A percentile compares a stretch with the other conserved stretches of the same genome.
These are phyloP conservation scores for Globisporangium cederbergense DNA, from an alignment of 352 stramenopile genomes.

Conservation along the genomic window DNA sequence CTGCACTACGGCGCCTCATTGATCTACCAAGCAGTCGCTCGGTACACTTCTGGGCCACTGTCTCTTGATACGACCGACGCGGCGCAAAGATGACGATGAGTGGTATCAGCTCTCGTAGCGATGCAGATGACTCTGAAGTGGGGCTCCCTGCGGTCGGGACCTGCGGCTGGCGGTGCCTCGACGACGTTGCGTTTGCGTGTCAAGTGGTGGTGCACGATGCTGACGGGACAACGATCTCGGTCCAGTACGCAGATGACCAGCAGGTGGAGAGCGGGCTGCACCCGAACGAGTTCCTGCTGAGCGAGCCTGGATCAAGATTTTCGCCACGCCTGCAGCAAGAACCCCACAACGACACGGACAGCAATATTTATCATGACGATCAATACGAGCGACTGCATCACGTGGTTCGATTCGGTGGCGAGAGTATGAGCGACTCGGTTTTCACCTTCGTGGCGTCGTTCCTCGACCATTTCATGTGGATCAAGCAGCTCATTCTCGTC, in stretches of 20 bases:
- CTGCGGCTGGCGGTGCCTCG: slow-evolving; percentile 23
- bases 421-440: neutral
- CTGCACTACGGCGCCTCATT: neutral
- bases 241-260: slow-evolving; percentile 30
- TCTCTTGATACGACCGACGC: neutral
- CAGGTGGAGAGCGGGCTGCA: slow-evolving; percentile 22
- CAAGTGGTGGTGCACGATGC: slow-evolving; percentile 19
- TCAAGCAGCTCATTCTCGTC: slow-evolving; percentile 15
- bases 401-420: neutral
- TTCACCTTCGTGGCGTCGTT: slow-evolving; percentile 12
- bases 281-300: slow-evolving; percentile 22
- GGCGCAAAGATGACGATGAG: neutral
- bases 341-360: too few relatives aligned
- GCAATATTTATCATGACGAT: neutral
- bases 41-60: neutral
- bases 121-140: neutral
- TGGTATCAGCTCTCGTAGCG: neutral
- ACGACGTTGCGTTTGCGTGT: slow-evolving; percentile 28
- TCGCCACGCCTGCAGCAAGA: too few relatives aligned
- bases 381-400: neutral
- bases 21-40: neutral
- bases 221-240: slow-evolving; percentile 11
- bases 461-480: slow-evolving; percentile 21
- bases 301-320: neutral
- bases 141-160: slow-evolving; percentile 11